Base-by-base conservation (phyloP, 2,329 filamentous ascomycete genomes). In the Aspergillus tubingensis region DNA sequence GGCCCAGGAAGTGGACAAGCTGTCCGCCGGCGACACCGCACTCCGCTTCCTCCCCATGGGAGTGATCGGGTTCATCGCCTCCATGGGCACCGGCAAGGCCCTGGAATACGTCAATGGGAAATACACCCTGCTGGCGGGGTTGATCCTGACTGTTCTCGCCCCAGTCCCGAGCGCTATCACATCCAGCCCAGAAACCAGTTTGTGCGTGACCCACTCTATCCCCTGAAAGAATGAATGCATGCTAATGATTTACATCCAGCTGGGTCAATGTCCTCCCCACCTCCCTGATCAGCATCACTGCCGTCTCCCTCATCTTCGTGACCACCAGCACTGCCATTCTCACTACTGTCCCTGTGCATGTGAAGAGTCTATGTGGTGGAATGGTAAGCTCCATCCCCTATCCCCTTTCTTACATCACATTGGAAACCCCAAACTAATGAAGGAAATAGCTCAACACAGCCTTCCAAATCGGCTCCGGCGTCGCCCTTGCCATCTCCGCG, bases 21-120 rank as follows among this genome's bases (percentile, higher is more conserved):
- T 79, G 8, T 75, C 72, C 10, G 75, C 77, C 1, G 75, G 76
- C 1, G 65, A 74, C 36, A 79, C 77, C 0, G 77, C 77, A 0
- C 65, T 79, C 5, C 71, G 77, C 5, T 78, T 80, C 62, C 63
- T 80, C 8, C 77, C 77, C 2, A 79, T 79, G 75, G 77, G 77
- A 0, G 68, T 65, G 4, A 73, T 75, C 0, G 77, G 77, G 0
- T 78, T 78, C 54, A 70, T 74, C 5, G 72, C 68, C 3, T 76
- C 73, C n/a, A 60, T 78, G 57, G 68, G 65, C 8, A 76, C 73
- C 32, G 74, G 74, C 11, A 73, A 71, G 41, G 62, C 72, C n/a
- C 68, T 80, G 10, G 76, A 79, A 19, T 68, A 68, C 3, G 72
- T 76, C 65, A 77, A 79, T 54, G 72, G 71, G 5, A 77, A 77